Base-by-base conservation (phyloP, 2,329 filamentous ascomycete genomes). In the Penicillium expansum region DNA sequence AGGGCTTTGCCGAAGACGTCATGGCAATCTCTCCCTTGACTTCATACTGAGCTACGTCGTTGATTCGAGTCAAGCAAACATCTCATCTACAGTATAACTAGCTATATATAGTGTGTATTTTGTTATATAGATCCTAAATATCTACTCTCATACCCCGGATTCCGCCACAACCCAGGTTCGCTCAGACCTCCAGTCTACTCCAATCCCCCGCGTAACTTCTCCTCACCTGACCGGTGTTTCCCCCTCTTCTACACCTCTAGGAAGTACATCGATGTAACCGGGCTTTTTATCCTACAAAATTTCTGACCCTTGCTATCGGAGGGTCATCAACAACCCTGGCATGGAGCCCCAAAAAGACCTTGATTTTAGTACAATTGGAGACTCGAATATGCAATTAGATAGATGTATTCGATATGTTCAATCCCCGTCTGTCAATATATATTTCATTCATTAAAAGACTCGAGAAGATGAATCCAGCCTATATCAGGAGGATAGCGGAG, bases 1-100 rank as follows among this genome's bases (percentile, higher is more conserved):
- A 67, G 64, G 64, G 64, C 61, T 67, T 64, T 62, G 54, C 56
- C 52, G 51, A 57, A 62, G 59, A 65, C 64, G 63, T 66, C 62
- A 66, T 67, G 54, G 48, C 16, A 27, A 22, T 50, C 3, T 20
- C 35, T 22, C 24, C 29, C n/a, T 56, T 52, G 54, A 56, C 54
- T 39, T 52, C 48, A 41, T 56, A 32, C 29, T 24, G 52, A 54
- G 18, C 52, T 33, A 47, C 41, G 11, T 39, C 39, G 13, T 52
- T 52, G 49, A 30, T 22, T 27, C 9, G n/a, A 47, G n/a, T 20
- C n/a, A 14, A 38, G n/a, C 5, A 7, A 48, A 41, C 20, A 37
- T 51, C 24, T 49, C 22, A 29, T 5, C 9, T 39, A 33, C 9
- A 18, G 6, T 29, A 13, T 48, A 4, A 6, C 9, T 48, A 22